Percentiles rank a stretch among this genome's conserved stretches.
Conservation (phyloP, 345 rosid genomes). For the Gossypium longicalyx region DNA sequence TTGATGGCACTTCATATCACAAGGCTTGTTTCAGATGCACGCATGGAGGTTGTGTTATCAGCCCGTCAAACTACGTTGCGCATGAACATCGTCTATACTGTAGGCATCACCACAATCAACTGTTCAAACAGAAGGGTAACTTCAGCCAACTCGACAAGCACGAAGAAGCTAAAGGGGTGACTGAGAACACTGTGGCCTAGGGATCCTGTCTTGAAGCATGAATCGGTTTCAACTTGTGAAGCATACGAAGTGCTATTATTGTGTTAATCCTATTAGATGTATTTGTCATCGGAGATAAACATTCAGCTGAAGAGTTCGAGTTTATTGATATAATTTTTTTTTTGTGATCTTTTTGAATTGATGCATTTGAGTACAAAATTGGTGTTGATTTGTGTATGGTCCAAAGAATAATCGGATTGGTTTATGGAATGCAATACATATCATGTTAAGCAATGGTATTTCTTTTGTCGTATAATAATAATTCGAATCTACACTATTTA, state of each 20-base stretch:
- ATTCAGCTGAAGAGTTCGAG: conserved; percentile 13
- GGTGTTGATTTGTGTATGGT: conserved; percentile 1
- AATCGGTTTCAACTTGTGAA: conserved; percentile 17
- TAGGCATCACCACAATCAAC: conserved; percentile 69
- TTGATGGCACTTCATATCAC: conserved; percentile 61
- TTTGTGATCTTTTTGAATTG: conserved; percentile 18
- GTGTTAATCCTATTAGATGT: conserved; percentile 3
- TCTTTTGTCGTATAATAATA: no score
- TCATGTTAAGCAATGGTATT: not conserved
- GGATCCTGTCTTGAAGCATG: conserved; percentile 14
- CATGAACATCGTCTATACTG: conserved; percentile 62
- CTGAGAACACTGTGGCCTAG: conserved; percentile 27
- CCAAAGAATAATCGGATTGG: no score
- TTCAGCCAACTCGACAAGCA: conserved; percentile 23
- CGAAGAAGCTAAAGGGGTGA: conserved; percentile 26
- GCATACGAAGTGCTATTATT: conserved; percentile 1
- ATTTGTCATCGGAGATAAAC: conserved; percentile 5
- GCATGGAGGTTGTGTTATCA: conserved; percentile 67
- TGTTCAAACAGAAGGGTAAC: conserved; percentile 60
- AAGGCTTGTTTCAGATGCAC: conserved; percentile 67
- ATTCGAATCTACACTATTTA: no score
- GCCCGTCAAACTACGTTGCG: conserved; percentile 60
- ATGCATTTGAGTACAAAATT: conserved; percentile 5
- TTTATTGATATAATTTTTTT: conserved; percentile 7
- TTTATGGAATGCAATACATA: no score